Conservation (phyloP, 2,329 filamentous ascomycete genomes). For the Calonectria multiphialidica region DNA sequence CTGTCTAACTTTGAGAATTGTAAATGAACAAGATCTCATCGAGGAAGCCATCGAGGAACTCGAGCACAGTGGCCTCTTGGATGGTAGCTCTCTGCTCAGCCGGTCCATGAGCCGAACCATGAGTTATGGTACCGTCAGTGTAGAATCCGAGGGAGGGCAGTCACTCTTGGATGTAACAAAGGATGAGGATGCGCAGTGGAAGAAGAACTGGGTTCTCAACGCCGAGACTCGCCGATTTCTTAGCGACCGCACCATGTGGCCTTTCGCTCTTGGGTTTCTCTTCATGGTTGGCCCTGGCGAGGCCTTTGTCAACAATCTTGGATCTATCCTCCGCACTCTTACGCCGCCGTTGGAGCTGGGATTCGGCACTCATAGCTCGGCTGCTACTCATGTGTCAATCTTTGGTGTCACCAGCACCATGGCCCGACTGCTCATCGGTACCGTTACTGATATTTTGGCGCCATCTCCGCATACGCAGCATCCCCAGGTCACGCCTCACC, state of each 20-base stretch:
- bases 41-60: constrained; percentile 91
- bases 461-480: constrained; percentile 72
- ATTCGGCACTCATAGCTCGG: constrained; percentile 64
- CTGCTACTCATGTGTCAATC: constrained; percentile 92
- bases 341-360: constrained; percentile 68
- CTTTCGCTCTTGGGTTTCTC: constrained; percentile 90
- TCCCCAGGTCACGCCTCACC: constrained; percentile 56
- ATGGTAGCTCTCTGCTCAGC: constrained; percentile 79
- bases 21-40: constrained; percentile 89
- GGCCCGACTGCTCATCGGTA: constrained; percentile 90
- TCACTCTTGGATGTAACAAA: constrained; percentile 50
- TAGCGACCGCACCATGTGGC: constrained; percentile 94
- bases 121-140: constrained; percentile 71
- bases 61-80: constrained; percentile 87
- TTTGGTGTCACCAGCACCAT: constrained; percentile 91
- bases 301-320: constrained; percentile 97
- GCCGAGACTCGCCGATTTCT: constrained; percentile 90
- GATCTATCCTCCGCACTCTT: constrained; percentile 90
- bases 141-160: constrained; percentile 52
- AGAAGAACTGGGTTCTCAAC: constrained; percentile 93
- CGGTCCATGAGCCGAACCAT: constrained; percentile 62
- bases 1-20: constrained; percentile 78
- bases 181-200: constrained; percentile 68
- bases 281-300: constrained; percentile 96
- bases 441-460: constrained; percentile 88